Base-by-base conservation (phyloP, 2,329 filamentous ascomycete genomes). In the Colletotrichum tofieldiae region DNA sequence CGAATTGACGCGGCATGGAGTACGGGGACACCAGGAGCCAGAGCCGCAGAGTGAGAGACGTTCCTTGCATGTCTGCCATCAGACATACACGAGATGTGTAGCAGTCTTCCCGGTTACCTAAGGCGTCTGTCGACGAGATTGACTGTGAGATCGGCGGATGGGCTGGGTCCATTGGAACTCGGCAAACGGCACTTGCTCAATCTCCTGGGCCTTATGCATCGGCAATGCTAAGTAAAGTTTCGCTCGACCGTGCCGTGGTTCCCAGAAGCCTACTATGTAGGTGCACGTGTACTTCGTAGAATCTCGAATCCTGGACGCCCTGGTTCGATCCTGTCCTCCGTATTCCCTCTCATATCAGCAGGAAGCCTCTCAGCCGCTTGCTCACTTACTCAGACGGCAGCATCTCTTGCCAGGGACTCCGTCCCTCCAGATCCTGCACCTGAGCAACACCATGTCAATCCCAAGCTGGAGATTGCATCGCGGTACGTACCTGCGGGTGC, bases 141-240 rank as follows among this genome's bases (percentile, higher is more conserved):
- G 47, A 67, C 67, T 56, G 67, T 61, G 41, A 63, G 68, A 71
- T 71, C 65, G 51, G 68, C 58, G 60, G 54, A 39, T 47, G 63
- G 45, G 54, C 26, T 55, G 63, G 29, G 56, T 35, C 67, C 61
- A 54, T 56, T 68, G 64, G 68, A 63, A 52, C 58, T 68, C 68
- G 68, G 68, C 67, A 71, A 47, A 61, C 62, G 67, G 67, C 68
- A 71, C 58, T 63, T 71, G 68, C 58, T 54, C 58, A 68, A 67
- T 62, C 29, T 71, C 56, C 41, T 55, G 58, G 55, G 64, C 64
- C 63, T 61, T 61, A 56, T 71, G 67, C 63, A 35, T 2, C 59
- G 29, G 26, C 20, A 29, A 23, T 5, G 26, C 23, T 8, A 45
- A 29, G 56, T 45, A 32, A 23, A 45, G 39, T 20, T 29, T 14